Evolutionary conservation across 495 filamentous ascomycete genomes (phyloP).

Genomic region (Rostrohypoxylon terebratum): DNA sequence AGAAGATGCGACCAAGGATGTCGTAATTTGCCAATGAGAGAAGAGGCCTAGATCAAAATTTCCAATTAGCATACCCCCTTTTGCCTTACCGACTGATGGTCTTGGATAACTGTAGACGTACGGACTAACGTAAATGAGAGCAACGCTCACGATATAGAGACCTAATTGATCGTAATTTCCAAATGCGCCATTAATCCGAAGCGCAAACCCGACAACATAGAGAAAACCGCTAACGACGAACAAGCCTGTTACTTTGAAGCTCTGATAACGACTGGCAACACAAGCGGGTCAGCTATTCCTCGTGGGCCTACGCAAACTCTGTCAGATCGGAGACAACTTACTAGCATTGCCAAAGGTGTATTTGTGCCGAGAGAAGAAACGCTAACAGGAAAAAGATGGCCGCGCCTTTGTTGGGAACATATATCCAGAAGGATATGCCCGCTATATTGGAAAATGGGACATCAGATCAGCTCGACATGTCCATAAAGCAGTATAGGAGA

Average conservation of each 20-base stretch:
- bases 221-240: constrained; percentile 5
- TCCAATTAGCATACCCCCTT: background rate
- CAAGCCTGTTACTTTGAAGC: background rate
- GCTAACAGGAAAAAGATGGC: constrained; percentile 1
- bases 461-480: background rate
- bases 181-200: constrained; percentile 14
- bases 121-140: constrained; percentile 17
- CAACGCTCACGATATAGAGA: constrained; percentile 10
- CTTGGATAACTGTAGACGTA: background rate
- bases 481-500: too few species aligned
- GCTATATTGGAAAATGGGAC: background rate
- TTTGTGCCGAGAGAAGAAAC: background rate
- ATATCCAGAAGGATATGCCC: constrained; percentile 8
- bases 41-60: background rate
- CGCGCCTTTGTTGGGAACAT: constrained; percentile 12
- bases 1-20: constrained; percentile 12
- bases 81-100: background rate
- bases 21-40: constrained; percentile 16
- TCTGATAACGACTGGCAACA: background rate
- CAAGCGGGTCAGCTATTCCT: background rate
- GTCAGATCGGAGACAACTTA: background rate
- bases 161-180: constrained; percentile 12
- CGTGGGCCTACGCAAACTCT: background rate
- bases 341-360: constrained; percentile 13
- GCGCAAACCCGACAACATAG: constrained; percentile 4